phyloP scores from a whole-genome alignment of 176 grass and related monocot genomes.

The sorghum (Sorghum bicolor) region DNA sequence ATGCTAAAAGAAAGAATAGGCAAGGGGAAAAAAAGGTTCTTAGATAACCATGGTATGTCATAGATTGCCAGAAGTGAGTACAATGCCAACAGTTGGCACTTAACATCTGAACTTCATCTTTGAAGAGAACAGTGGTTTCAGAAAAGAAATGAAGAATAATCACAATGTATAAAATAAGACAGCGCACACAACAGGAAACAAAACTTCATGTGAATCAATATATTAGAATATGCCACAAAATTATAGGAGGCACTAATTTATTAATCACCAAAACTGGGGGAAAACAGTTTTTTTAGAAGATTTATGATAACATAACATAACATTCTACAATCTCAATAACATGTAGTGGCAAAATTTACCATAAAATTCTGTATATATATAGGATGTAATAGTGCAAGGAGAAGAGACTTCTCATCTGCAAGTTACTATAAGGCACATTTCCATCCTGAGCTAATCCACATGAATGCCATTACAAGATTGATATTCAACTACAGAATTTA shows the following conservation, averaged over 20 bases:
- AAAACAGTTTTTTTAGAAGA: not conserved
- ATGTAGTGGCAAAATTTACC: not conserved
- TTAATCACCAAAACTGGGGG: not conserved
- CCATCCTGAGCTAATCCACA: not conserved
- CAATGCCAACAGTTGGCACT: not conserved
- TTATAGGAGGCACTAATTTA: not conserved
- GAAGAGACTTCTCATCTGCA: not conserved
- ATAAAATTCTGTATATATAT: not conserved
- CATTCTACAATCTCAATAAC: not conserved
- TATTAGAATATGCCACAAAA: not conserved
- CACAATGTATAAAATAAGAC: not conserved
- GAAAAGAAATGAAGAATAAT: not conserved
- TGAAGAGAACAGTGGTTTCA: not conserved
- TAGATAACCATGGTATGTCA: not conserved
- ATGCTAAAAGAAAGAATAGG: not conserved
- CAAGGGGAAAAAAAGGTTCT: not conserved
- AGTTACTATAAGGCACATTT: not conserved
- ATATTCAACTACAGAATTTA: not conserved
- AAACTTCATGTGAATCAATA: not conserved
- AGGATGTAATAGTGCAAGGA: not conserved
- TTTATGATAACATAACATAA: not conserved
- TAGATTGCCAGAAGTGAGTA: not conserved
- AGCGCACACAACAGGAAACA: not conserved
- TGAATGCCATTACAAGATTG: not conserved
- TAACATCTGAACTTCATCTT: not conserved